phyloP scores from a whole-genome alignment of 1,284 basidiomycete species.

The Uromyces viciae-fabae region DNA sequence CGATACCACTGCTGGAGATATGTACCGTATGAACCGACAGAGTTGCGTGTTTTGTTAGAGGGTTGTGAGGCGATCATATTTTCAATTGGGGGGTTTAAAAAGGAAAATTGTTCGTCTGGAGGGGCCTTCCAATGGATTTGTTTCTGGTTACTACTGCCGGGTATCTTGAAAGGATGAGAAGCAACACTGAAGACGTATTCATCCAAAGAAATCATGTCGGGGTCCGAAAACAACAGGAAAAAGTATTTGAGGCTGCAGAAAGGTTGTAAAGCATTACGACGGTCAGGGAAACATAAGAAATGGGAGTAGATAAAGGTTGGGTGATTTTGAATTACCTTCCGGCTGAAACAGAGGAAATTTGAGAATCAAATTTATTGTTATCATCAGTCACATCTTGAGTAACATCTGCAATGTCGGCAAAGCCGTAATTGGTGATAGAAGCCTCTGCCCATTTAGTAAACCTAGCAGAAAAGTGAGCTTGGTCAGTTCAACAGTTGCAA shows the following conservation, averaged over 20 bases:
- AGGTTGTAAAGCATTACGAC: background rate
- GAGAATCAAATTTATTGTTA: conserved; percentile 53
- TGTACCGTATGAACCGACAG: conserved; percentile 1
- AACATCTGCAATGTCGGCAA: conserved; percentile 58
- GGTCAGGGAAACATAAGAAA: background rate
- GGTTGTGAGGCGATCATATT: conserved; percentile 18
- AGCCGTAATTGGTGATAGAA: conserved; percentile 45
- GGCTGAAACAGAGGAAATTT: background rate
- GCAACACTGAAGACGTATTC: conserved; percentile 61
- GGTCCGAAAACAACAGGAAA: conserved; percentile 59
- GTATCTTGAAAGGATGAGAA: conserved; percentile 41
- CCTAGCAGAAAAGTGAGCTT: background rate
- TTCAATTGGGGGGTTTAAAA: conserved; percentile 25
- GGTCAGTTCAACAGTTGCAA: background rate
- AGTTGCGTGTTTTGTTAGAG: background rate
- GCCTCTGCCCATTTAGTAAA: conserved; percentile 40
- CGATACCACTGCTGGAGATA: conserved; percentile 40
- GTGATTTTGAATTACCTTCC: background rate
- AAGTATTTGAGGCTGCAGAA: conserved; percentile 47
- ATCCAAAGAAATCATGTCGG: conserved; percentile 60
- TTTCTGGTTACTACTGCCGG: background rate
- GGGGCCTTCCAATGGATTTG: conserved; percentile 17
- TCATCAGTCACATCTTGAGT: conserved; percentile 55
- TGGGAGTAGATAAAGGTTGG: background rate
- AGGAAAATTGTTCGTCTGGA: background rate